These are phyloP conservation scores for Phyllosticta capitalensis DNA, from an alignment of 2,329 filamentous ascomycete genomes.

Conservation along the genomic window DNA sequence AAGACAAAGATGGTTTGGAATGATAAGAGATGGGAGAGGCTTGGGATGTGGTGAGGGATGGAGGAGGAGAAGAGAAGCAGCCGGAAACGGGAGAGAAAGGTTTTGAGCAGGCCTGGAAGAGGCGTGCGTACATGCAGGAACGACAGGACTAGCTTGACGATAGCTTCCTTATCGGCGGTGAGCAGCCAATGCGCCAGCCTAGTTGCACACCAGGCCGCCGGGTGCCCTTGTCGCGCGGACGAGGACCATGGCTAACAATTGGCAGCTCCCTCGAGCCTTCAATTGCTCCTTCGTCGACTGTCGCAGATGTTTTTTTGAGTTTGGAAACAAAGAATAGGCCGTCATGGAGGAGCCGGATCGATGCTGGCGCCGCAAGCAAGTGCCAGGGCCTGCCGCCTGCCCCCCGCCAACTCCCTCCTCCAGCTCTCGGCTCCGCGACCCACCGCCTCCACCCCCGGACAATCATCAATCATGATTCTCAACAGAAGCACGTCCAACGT, in stretches of 20 bases:
- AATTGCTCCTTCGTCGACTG: background rate
- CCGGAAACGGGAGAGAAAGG: background rate
- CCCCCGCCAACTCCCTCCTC: background rate
- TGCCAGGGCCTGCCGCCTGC: background rate
- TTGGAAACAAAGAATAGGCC: background rate
- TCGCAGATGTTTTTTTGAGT: background rate
- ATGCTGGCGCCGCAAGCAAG: background rate
- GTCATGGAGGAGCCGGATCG: background rate
- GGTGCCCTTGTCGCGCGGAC: no score
- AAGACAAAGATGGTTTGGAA: background rate
- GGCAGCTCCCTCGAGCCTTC: background rate
- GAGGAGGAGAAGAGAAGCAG: background rate
- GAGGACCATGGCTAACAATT: no score
- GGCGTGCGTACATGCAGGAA: conserved; percentile 7
- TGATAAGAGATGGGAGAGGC: background rate
- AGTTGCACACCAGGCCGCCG: no score
- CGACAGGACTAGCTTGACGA: conserved; percentile 9
- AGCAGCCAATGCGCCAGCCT: background rate
- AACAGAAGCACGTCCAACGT: background rate
- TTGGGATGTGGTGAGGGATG: background rate
- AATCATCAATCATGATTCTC: background rate
- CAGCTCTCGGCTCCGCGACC: no score
- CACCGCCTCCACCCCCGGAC: background rate
- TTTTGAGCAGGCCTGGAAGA: conserved; percentile 2
- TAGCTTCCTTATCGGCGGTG: conserved; percentile 9